Percentiles rank a stretch among this genome's conserved stretches.
Evolutionary conservation across 2,329 filamentous ascomycete genomes (phyloP).

Genomic region (Penicillium corylophilum): DNA sequence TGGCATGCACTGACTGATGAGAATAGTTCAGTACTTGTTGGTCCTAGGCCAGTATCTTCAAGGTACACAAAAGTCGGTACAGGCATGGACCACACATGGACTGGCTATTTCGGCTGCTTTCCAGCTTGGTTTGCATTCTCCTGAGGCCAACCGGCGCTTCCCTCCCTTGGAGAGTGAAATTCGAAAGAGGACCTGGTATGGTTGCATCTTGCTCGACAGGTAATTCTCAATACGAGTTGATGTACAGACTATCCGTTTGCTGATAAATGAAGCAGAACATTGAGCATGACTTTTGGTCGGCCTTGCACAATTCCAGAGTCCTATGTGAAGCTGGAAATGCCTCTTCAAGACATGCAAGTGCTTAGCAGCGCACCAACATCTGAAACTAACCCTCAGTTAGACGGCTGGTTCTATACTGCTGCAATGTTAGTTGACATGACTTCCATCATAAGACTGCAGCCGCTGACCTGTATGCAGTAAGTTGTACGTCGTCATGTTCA

Average conservation of each 20-base stretch:
- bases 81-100: slow-evolving; percentile 56
- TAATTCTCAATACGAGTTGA: slow-evolving; percentile 13
- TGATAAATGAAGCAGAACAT: slow-evolving; percentile 29
- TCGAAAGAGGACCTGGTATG: slow-evolving; percentile 52
- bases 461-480: slow-evolving; percentile 14
- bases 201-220: slow-evolving; percentile 50
- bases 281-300: slow-evolving; percentile 55
- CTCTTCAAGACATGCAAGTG: slow-evolving; percentile 18
- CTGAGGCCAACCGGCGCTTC: slow-evolving; percentile 37
- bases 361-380: slow-evolving; percentile 5
- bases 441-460: not conserved
- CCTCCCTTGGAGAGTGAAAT: slow-evolving; percentile 48
- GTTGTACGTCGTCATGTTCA: slow-evolving; percentile 31
- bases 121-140: slow-evolving; percentile 53
- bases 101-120: slow-evolving; percentile 53
- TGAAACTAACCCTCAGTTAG: slow-evolving; percentile 1
- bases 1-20: not conserved
- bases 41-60: slow-evolving; percentile 55
- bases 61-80: slow-evolving; percentile 53
- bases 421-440: slow-evolving; percentile 21
- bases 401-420: slow-evolving; percentile 21
- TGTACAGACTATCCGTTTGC: not conserved
- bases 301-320: slow-evolving; percentile 48
- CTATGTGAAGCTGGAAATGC: slow-evolving; percentile 43
- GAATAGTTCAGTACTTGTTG: slow-evolving; percentile 51